Evolutionary conservation across 768 basidiomycete species (phyloP).

Genomic region (Xerocomellus chrysenteron): DNA sequence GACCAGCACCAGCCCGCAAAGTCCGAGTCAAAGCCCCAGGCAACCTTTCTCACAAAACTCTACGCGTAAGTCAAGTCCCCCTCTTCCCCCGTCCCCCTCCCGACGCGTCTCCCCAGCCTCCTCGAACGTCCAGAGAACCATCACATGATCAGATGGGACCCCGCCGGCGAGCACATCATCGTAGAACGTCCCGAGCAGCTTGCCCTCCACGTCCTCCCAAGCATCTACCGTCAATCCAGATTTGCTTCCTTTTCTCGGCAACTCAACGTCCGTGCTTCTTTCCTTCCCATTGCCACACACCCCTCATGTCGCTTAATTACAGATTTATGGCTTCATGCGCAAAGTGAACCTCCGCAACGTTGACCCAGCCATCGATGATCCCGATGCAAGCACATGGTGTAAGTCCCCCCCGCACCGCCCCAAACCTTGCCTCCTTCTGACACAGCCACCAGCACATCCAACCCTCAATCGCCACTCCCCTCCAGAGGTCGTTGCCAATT

Average conservation of each 20-base stretch:
- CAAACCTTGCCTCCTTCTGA: conserved; percentile 18
- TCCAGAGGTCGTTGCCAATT: conserved; percentile 87
- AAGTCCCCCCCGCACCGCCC: conserved; percentile 38
- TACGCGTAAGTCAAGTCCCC: conserved; percentile 71
- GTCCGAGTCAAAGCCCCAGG: conserved; percentile 78
- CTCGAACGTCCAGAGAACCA: conserved; percentile 91
- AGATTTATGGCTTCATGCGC: conserved; percentile 99
- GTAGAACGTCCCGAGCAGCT: conserved; percentile 93
- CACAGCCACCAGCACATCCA: conserved; percentile 67
- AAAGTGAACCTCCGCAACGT: conserved; percentile 95
- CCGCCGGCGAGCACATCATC: conserved; percentile 91
- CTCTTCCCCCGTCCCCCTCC: conserved; percentile 10
- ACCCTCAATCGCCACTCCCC: conserved; percentile 90
- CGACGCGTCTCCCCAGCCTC: conserved; percentile 48
- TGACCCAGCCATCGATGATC: conserved; percentile 92
- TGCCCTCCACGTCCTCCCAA: conserved; percentile 89
- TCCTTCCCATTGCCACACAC: conserved; percentile 25
- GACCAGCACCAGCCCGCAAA: conserved; percentile 57
- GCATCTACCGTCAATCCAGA: conserved; percentile 93
- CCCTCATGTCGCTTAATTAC: conserved; percentile 26
- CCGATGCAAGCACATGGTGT: conserved; percentile 98
- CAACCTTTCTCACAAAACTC: conserved; percentile 95
- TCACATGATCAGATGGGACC: conserved; percentile 97
- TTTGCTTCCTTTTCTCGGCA: conserved; percentile 98
- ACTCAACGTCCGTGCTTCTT: conserved; percentile 74